These are phyloP conservation scores for Phytophthora syringae DNA, from an alignment of 352 stramenopile species.

Conservation along the genomic window DNA sequence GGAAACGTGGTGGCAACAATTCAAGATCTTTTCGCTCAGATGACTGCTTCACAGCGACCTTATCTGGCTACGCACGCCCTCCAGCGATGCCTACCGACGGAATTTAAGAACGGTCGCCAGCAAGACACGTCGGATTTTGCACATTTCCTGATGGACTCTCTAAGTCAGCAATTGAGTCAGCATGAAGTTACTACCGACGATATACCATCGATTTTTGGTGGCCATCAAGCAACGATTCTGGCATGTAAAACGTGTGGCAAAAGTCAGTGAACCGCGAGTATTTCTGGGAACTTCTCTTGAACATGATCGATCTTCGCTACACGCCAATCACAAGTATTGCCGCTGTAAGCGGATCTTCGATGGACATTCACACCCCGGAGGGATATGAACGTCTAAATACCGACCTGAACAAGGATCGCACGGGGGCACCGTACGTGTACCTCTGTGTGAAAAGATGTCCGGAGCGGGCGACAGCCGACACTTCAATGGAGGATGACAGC, in stretches of 20 bases:
- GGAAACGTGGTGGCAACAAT: conserved; percentile 65
- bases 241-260: conserved; percentile 86
- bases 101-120: conserved; percentile 84
- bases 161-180: conserved; percentile 77
- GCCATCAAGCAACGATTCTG: conserved; percentile 81
- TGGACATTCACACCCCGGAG: conserved; percentile 67
- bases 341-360: conserved; percentile 74
- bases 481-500: conserved; percentile 37
- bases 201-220: conserved; percentile 81
- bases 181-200: conserved; percentile 59
- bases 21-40: conserved; percentile 75
- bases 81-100: conserved; percentile 71
- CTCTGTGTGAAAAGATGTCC: conserved; percentile 80
- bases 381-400: conserved; percentile 84
- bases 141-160: conserved; percentile 84
- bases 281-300: conserved; percentile 90
- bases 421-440: conserved; percentile 80
- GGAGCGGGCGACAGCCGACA: conserved; percentile 44
- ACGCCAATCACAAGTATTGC: conserved; percentile 86
- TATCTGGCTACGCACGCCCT: conserved; percentile 69
- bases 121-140: conserved; percentile 90
- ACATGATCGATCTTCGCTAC: conserved; percentile 91
- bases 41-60: conserved; percentile 75
- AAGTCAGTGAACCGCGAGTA: conserved; percentile 87
- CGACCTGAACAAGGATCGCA: conserved; percentile 88